Conservation (phyloP, 2,329 filamentous ascomycete genomes). For the Clarireedia homoeocarpa region DNA sequence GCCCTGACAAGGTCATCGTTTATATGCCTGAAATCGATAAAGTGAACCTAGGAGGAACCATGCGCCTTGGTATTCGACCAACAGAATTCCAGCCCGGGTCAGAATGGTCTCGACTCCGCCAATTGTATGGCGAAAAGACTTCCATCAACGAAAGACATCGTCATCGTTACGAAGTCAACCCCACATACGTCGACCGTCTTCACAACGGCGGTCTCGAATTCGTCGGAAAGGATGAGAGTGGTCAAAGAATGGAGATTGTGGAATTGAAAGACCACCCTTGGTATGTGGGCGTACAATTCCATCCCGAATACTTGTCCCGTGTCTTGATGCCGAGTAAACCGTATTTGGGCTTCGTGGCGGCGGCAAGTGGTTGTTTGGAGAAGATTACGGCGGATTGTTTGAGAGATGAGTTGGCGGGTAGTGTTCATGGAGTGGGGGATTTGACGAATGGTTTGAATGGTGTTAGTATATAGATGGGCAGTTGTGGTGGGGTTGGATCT, state of each 20-base stretch:
- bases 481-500: too few species aligned
- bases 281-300: slow-evolving; percentile 81
- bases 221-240: slow-evolving; percentile 71
- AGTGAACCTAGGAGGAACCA: slow-evolving; percentile 73
- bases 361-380: slow-evolving; percentile 38
- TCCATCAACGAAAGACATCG: slow-evolving; percentile 68
- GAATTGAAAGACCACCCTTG: slow-evolving; percentile 78
- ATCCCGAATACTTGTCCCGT: slow-evolving; percentile 76
- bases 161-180: slow-evolving; percentile 88
- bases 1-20: slow-evolving; percentile 50
- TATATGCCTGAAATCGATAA: slow-evolving; percentile 88
- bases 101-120: slow-evolving; percentile 65
- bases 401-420: background rate
- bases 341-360: slow-evolving; percentile 80
- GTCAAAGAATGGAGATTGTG: slow-evolving; percentile 73
- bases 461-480: slow-evolving; percentile 3
- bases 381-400: slow-evolving; percentile 18
- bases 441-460: slow-evolving; percentile 6
- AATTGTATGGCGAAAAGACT: slow-evolving; percentile 56
- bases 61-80: slow-evolving; percentile 68
- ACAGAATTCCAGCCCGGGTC: slow-evolving; percentile 58
- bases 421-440: slow-evolving; percentile 1
- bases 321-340: slow-evolving; percentile 68
- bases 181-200: slow-evolving; percentile 61
- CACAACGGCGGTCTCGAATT: slow-evolving; percentile 64